Conservation (phyloP, 495 filamentous ascomycete genomes). For the Mytilinidion resinicola region DNA sequence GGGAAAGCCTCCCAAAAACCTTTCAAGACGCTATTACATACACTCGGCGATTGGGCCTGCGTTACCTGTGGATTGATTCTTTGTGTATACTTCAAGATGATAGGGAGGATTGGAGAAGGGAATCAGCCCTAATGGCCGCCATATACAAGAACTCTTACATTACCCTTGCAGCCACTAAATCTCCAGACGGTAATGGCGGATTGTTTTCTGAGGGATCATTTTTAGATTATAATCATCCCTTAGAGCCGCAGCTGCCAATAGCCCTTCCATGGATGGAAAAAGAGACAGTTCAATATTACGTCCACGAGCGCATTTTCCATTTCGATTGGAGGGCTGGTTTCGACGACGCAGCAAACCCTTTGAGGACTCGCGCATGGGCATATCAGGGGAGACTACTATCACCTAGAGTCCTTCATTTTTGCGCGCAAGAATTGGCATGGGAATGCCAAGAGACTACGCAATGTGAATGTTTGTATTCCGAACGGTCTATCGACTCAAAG, state of each 20-base stretch:
- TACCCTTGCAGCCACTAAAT: too few relatives aligned
- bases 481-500: too few relatives aligned
- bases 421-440: too few relatives aligned
- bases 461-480: too few relatives aligned
- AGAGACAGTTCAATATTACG: neutral
- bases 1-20: neutral
- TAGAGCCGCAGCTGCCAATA: too few relatives aligned
- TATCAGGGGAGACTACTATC: conserved; percentile 16
- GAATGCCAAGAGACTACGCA: too few relatives aligned
- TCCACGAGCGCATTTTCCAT: neutral
- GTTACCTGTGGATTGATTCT: conserved; percentile 33
- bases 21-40: conserved; percentile 17
- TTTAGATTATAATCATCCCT: too few relatives aligned
- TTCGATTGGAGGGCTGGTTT: neutral
- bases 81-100: conserved; percentile 34
- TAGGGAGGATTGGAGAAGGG: conserved; percentile 11
- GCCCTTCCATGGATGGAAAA: neutral
- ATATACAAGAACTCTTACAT: conserved; percentile 12
- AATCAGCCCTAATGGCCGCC: conserved; percentile 22
- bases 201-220: too few relatives aligned
- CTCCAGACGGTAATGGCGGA: too few relatives aligned
- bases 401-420: conserved; percentile 10
- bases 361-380: conserved; percentile 10
- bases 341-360: neutral
- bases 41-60: conserved; percentile 17